phyloP scores from a whole-genome alignment of 257 asterid species.

The Nicotiana tomentosiformis region DNA sequence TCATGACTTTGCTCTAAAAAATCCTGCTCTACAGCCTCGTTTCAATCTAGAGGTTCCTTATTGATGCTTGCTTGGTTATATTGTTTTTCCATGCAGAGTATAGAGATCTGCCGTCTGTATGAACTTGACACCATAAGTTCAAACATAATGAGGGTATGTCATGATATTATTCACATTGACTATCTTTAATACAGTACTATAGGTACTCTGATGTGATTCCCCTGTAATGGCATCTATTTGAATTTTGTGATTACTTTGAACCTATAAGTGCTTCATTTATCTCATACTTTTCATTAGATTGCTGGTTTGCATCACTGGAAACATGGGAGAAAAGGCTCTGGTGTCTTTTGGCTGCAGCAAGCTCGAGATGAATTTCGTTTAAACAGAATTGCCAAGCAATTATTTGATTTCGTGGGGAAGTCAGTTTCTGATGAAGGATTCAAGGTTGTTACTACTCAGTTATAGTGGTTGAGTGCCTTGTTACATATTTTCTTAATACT shows the following conservation, averaged over 20 bases:
- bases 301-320: slow-evolving; percentile 92
- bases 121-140: slow-evolving; percentile 59
- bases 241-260: not conserved
- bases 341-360: slow-evolving; percentile 96
- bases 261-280: slow-evolving; percentile 8
- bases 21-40: not conserved
- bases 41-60: not conserved
- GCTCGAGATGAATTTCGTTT: slow-evolving; percentile 81
- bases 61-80: not conserved
- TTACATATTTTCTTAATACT: not conserved
- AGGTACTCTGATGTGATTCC: not conserved
- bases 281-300: slow-evolving; percentile 36
- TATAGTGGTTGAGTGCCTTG: not conserved
- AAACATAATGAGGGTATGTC: slow-evolving; percentile 76
- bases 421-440: slow-evolving; percentile 78
- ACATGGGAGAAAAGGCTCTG: slow-evolving; percentile 90
- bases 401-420: slow-evolving; percentile 89
- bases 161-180: slow-evolving; percentile 11
- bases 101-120: slow-evolving; percentile 90
- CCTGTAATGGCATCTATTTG: not conserved
- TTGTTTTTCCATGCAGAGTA: slow-evolving; percentile 49
- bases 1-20: not conserved
- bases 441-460: slow-evolving; percentile 42
- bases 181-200: not conserved
- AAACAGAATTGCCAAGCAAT: slow-evolving; percentile 72